Conservation (phyloP, 495 filamentous ascomycete species). For the Niebla homalea region DNA sequence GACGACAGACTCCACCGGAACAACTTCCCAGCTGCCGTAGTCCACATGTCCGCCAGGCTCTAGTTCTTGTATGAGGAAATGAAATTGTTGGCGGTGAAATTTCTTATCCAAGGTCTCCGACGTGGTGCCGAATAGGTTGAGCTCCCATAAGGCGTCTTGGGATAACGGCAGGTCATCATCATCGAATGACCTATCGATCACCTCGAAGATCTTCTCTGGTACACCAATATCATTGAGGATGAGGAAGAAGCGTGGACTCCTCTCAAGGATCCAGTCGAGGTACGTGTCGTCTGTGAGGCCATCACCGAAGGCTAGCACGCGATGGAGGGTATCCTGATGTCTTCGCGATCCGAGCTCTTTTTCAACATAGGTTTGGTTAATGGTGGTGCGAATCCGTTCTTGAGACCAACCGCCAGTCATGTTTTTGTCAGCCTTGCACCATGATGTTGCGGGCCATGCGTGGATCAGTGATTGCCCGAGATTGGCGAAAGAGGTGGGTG, state of each 20-base stretch:
- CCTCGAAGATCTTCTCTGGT: conserved; percentile 71
- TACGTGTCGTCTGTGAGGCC: conserved; percentile 83
- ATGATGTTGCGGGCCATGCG: too few relatives aligned
- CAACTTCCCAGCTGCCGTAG: conserved; percentile 65
- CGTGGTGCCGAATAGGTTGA: conserved; percentile 46
- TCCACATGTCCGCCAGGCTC: conserved; percentile 54
- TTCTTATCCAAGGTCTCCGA: conserved; percentile 52
- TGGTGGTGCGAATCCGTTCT: conserved; percentile 58
- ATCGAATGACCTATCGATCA: conserved; percentile 77
- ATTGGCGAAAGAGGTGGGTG: too few relatives aligned
- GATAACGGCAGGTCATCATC: conserved; percentile 79
- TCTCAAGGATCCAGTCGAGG: conserved; percentile 79
- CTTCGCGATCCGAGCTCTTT: conserved; percentile 35
- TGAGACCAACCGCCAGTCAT: conserved; percentile 59
- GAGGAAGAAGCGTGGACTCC: conserved; percentile 67
- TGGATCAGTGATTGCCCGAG: too few relatives aligned
- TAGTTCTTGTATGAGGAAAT: conserved; percentile 61
- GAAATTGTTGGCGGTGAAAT: conserved; percentile 74
- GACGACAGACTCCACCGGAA: conserved; percentile 58
- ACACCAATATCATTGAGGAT: conserved; percentile 68
- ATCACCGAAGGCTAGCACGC: conserved; percentile 68
- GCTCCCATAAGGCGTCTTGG: conserved; percentile 52
- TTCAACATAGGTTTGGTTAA: conserved; percentile 56
- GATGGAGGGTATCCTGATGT: conserved; percentile 52
- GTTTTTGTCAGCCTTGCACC: neutral